Conservation (phyloP, 441 rosid genomes). For the Bocquillonia castaneifolia region DNA sequence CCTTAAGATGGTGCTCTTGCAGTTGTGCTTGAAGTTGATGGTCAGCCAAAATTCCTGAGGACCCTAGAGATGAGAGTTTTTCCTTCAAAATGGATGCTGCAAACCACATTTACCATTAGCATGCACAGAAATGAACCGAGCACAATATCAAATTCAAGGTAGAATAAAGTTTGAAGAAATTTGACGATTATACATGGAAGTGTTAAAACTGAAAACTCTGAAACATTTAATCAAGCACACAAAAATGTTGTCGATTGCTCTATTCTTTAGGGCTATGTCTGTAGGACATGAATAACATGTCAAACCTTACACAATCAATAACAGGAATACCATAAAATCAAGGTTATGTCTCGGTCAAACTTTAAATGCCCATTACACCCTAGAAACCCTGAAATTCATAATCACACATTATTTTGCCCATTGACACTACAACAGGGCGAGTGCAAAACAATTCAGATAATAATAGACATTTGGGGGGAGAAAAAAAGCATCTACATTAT, state of each 20-base stretch:
- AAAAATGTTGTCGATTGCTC: no score
- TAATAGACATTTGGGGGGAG: no score
- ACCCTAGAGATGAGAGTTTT: constrained; percentile 85
- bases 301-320: neutral
- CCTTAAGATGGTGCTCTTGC: constrained; percentile 82
- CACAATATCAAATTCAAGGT: neutral
- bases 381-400: neutral
- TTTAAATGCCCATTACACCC: neutral
- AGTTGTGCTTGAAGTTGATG: constrained; percentile 97
- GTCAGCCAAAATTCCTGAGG: constrained; percentile 97
- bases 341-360: neutral
- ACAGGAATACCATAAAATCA: neutral
- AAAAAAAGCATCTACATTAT: no score
- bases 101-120: constrained; percentile 41
- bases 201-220: neutral
- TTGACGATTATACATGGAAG: neutral
- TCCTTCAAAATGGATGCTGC: constrained; percentile 96
- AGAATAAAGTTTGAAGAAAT: neutral
- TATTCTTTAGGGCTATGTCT: neutral
- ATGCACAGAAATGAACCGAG: constrained; percentile 14
- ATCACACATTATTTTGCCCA: neutral
- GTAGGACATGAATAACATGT: neutral
- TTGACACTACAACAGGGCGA: no score
- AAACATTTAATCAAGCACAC: neutral
- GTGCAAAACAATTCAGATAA: no score